Conservation (phyloP, 805 yeast species). For the Candida tibetensis region DNA sequence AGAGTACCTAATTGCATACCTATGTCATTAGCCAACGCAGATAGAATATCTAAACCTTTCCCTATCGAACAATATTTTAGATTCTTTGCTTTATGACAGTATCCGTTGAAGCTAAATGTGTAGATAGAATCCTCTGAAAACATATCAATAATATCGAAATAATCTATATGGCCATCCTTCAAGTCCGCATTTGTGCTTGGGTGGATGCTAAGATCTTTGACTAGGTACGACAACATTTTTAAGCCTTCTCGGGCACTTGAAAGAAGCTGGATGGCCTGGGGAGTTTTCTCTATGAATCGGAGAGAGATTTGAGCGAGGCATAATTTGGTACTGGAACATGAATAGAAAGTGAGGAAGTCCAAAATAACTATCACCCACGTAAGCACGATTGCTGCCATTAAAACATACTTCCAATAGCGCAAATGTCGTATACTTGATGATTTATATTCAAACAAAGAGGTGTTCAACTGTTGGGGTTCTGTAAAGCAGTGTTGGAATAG, state of each 20-base stretch:
- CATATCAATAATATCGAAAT: slow-evolving; percentile 38
- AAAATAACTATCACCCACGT: slow-evolving; percentile 17
- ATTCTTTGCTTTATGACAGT: slow-evolving; percentile 36
- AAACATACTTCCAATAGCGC: too few species aligned
- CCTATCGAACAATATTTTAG: slow-evolving; percentile 28
- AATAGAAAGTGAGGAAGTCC: slow-evolving; percentile 15
- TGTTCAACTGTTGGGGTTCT: too few species aligned
- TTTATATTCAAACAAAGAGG: too few species aligned
- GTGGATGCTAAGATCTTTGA: slow-evolving; percentile 35
- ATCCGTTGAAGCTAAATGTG: slow-evolving; percentile 47
- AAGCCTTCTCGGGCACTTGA: slow-evolving; percentile 41
- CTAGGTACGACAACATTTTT: slow-evolving; percentile 43
- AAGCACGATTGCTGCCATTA: slow-evolving; percentile 10
- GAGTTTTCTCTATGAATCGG: slow-evolving; percentile 32
- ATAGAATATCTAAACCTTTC: slow-evolving; percentile 46
- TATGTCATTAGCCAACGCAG: slow-evolving; percentile 49
- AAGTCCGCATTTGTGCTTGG: slow-evolving; percentile 6
- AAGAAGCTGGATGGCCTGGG: slow-evolving; percentile 30
- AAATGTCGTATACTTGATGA: too few species aligned
- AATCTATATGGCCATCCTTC: slow-evolving; percentile 2
- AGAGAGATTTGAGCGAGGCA: slow-evolving; percentile 47
- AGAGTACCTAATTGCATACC: slow-evolving; percentile 44
- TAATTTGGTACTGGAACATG: slow-evolving; percentile 28
- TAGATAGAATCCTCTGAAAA: slow-evolving; percentile 42
- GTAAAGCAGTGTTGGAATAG: too few species aligned